phyloP scores from a whole-genome alignment of 2,329 filamentous ascomycete species.

The Aureobasidium sp. region DNA sequence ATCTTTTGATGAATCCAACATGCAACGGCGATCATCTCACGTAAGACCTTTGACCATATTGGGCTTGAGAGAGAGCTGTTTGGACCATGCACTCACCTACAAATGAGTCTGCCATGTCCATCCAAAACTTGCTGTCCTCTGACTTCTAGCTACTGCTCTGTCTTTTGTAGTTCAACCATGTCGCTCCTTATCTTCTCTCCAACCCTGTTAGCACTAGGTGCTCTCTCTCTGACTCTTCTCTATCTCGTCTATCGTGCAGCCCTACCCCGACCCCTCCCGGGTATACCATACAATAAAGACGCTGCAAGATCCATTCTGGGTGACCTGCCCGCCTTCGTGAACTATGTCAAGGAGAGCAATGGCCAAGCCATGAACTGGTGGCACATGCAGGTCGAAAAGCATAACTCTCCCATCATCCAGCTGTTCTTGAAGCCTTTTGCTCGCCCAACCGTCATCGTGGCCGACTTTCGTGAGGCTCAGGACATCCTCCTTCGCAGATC shows the following conservation, averaged over 20 bases:
- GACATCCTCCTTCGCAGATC: slow-evolving; percentile 40
- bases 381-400: slow-evolving; percentile 13
- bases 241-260: slow-evolving; percentile 21
- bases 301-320: slow-evolving; percentile 35
- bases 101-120: not conserved
- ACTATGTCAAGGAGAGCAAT: slow-evolving; percentile 29
- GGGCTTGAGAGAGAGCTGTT: not conserved
- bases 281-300: slow-evolving; percentile 40
- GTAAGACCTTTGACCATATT: not conserved
- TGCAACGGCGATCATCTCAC: not conserved
- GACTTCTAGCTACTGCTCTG: not conserved
- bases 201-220: not conserved
- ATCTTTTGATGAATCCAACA: too few species aligned
- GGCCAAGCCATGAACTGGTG: slow-evolving; percentile 21
- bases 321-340: slow-evolving; percentile 38
- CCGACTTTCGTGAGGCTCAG: slow-evolving; percentile 38
- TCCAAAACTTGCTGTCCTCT: not conserved
- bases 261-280: slow-evolving; percentile 39
- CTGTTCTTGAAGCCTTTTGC: slow-evolving; percentile 41
- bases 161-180: not conserved
- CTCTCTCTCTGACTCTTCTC: not conserved
- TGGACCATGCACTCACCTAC: not conserved
- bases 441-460: slow-evolving; percentile 39
- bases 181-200: not conserved
- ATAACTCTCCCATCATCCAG: slow-evolving; percentile 41